Conservation (phyloP, 768 basidiomycete genomes). For the Dentipellis fragilis region DNA sequence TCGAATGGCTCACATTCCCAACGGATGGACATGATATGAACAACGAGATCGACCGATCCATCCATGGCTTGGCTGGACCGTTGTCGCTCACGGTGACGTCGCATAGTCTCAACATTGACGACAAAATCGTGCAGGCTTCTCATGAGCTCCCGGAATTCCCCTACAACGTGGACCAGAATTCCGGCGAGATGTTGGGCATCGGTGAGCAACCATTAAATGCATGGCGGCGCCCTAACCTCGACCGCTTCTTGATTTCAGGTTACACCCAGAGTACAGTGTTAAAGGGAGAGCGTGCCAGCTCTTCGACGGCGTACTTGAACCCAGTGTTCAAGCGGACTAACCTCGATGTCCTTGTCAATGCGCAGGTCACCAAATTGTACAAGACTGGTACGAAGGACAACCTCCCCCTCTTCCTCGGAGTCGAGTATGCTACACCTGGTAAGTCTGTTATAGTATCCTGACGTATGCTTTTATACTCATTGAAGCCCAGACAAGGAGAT, state of each 20-base stretch:
- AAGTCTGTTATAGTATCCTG: not conserved
- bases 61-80: conserved; percentile 17
- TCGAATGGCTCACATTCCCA: not conserved
- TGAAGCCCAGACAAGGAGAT: no score
- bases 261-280: not conserved
- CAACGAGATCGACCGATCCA: conserved; percentile 14
- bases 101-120: not conserved
- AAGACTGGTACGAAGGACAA: not conserved
- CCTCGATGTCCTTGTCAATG: conserved; percentile 6
- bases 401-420: conserved; percentile 3
- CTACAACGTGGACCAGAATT: conserved; percentile 17
- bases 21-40: conserved; percentile 13
- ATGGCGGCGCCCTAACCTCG: not conserved
- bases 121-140: conserved; percentile 9
- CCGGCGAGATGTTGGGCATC: conserved; percentile 16
- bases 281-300: not conserved
- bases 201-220: conserved; percentile 3
- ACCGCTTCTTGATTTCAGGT: not conserved
- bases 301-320: not conserved
- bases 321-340: not conserved
- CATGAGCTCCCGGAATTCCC: conserved; percentile 16
- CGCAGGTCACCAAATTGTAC: conserved; percentile 12
- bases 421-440: not conserved
- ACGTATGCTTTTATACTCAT: no score
- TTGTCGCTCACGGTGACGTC: conserved; percentile 14